These are phyloP conservation scores for Syzygium jambos DNA, from an alignment of 345 rosid species.

Conservation along the genomic window DNA sequence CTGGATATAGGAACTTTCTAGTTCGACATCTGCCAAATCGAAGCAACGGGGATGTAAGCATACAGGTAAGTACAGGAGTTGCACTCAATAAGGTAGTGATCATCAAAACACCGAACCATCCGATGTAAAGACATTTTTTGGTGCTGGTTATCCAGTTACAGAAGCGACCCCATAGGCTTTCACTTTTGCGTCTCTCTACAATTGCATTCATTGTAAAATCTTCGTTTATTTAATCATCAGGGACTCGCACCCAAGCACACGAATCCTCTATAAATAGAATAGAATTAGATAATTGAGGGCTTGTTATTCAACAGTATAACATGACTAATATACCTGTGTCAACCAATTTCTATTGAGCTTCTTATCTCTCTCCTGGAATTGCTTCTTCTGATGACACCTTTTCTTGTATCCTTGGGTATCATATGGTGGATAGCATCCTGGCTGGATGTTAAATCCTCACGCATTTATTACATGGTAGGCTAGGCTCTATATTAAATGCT, in stretches of 20 bases:
- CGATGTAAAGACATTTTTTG: constrained; percentile 1
- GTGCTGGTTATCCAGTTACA: neutral
- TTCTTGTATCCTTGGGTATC: neutral
- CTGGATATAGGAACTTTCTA: constrained; percentile 22
- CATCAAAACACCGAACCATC: neutral
- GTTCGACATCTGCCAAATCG: constrained; percentile 5
- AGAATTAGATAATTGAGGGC: neutral
- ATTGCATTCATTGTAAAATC: neutral
- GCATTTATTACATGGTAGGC: neutral
- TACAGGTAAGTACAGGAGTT: constrained; percentile 22
- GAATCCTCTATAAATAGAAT: neutral
- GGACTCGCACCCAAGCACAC: neutral
- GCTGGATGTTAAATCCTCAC: neutral
- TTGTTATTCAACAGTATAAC: neutral
- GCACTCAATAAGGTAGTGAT: neutral
- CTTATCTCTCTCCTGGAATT: neutral
- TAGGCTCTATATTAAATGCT: neutral
- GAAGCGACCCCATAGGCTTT: neutral
- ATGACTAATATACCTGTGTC: neutral
- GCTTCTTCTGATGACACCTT: neutral
- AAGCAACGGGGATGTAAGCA: constrained; percentile 17
- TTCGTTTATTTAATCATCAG: neutral
- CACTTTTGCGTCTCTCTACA: neutral
- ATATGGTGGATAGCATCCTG: neutral
- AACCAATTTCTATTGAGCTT: neutral